Evolutionary conservation across 768 basidiomycete genomes (phyloP), one percentile per base, ranked within the genome.

Genomic region (Phanerodontia chrysosporium): DNA sequence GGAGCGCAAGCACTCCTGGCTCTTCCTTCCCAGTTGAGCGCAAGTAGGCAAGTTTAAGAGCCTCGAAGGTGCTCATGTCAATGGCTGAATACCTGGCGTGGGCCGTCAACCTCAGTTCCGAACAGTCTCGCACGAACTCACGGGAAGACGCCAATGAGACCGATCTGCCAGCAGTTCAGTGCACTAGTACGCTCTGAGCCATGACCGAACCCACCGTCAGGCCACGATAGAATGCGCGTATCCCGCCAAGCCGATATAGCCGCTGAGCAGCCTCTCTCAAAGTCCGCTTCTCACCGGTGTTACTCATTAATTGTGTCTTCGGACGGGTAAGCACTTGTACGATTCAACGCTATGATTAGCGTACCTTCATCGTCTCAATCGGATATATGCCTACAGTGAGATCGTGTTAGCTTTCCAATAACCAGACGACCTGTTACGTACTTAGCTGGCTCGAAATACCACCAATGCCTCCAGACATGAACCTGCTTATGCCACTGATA

Each of bases 51-150:
- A 95, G 77, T 71, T 98, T 98, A 58, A 99, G 83, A 1, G 93
- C 92, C 75, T 98, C 96, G 60, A 97, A 98, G 2, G 95, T 95
- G 66, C 88, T 90, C 92, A 94, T 96, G 73, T 99, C 96, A 62
- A 98, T 99, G 4, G 96, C 96, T 14, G 92, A 89, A 70, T 91
- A 92, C 58, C 88, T 89, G 16, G 29, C 24, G 12, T 49, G 28
- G 25, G 12, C 24, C 6, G 28, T 39, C 51, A 28, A 6, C 3
- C 9, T 21, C 27, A 29, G 28, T 10, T 58, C 28, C 30, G 51
- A 30, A 29, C 39, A 18, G 55, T n/a, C 28, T 49, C 13, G 51
- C 45, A 10, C 48, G 36, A 25, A 71, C 88, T 45, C 73, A 90
- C 88, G 97, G 97, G 75, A 98, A 98, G 30, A 99, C 97, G 30